A percentile compares a stretch with the other conserved stretches of the same genome.
Evolutionary conservation across 1,284 basidiomycete species (phyloP).

Genomic region (Puccinia hordei): DNA sequence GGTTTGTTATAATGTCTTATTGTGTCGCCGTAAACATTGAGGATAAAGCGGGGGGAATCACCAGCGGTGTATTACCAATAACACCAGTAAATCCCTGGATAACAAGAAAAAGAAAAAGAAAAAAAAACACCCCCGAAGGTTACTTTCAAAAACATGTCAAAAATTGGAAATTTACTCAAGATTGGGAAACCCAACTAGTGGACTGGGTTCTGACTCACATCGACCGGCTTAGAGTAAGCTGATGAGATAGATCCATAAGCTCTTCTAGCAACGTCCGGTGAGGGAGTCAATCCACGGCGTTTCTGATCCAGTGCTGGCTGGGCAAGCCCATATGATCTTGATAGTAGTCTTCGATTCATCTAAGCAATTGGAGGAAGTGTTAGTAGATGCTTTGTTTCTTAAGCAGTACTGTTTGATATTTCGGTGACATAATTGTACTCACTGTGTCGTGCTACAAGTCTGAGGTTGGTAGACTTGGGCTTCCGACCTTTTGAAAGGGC

Average conservation of each 20-base stretch:
- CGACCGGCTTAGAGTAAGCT: slow-evolving; percentile 26
- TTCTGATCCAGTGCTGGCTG: background rate
- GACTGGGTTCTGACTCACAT: background rate
- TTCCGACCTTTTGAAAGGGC: too few relatives aligned
- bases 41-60: background rate
- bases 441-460: too few relatives aligned
- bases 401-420: too few relatives aligned
- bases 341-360: background rate
- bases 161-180: background rate
- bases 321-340: background rate
- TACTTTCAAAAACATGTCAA: background rate
- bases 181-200: background rate
- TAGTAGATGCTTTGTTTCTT: too few relatives aligned
- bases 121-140: background rate
- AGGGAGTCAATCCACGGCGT: background rate
- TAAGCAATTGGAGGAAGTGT: too few relatives aligned
- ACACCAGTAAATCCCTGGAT: slow-evolving; percentile 46
- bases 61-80: slow-evolving; percentile 47
- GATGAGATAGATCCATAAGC: background rate
- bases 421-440: too few relatives aligned
- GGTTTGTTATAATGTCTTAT: background rate
- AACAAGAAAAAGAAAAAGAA: background rate
- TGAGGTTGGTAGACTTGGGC: too few relatives aligned
- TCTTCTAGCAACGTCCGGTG: background rate
- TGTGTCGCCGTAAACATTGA: too few relatives aligned